Percentiles rank a stretch among this genome's conserved stretches.
phyloP scores from a whole-genome alignment of 352 stramenopile species.

The Phytophthora podocarpi region DNA sequence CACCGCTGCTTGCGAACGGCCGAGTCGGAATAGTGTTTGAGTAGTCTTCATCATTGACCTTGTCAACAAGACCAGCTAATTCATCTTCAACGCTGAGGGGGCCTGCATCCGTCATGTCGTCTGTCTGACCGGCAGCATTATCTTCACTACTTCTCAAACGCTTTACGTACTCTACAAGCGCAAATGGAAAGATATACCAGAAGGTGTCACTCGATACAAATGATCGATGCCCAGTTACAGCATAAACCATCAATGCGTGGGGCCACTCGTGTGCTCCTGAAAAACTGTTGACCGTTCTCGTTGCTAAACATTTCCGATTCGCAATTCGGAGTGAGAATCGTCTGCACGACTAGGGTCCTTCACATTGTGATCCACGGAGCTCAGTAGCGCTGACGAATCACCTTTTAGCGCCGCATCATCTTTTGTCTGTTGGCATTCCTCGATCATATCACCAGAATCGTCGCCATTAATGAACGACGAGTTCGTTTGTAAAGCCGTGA shows the following conservation, averaged over 20 bases:
- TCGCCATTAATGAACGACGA: not conserved
- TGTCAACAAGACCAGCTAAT: not conserved
- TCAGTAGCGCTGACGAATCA: not conserved
- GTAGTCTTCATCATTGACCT: not conserved
- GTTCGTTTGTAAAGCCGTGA: constrained; percentile 3
- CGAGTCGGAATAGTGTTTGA: no score
- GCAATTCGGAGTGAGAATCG: not conserved
- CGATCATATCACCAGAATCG: constrained; percentile 6
- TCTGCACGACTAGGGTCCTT: not conserved
- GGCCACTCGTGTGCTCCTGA: constrained; percentile 5
- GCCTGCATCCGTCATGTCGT: no score
- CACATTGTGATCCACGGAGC: not conserved
- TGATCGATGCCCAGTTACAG: not conserved
- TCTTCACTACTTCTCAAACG: no score
- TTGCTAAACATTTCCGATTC: not conserved
- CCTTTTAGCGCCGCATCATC: not conserved
- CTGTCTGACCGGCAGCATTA: no score
- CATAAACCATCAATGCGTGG: constrained; percentile 9
- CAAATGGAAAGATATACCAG: constrained; percentile 9
- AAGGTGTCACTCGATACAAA: constrained; percentile 11
- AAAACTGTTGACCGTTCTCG: constrained; percentile 7
- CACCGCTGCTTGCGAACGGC: not conserved
- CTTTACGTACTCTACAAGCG: not conserved
- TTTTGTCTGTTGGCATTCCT: constrained; percentile 10
- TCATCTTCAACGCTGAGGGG: constrained; percentile 6